Evolutionary conservation across 345 rosid species (phyloP), one percentile per base, ranked within the genome.

Genomic region (Moricandia moricandioides): DNA sequence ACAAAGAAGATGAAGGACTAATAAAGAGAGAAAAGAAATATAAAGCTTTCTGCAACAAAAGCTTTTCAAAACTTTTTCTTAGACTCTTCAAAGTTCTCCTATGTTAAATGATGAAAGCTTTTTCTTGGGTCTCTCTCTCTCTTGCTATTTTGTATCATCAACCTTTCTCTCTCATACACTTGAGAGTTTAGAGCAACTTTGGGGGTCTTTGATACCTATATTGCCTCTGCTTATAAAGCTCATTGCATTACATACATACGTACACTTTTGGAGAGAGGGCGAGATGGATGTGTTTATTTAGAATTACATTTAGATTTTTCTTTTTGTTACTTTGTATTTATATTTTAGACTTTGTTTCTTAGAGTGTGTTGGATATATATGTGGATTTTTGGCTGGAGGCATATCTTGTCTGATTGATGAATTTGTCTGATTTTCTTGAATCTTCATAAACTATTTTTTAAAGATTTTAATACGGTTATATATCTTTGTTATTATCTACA

Each of bases 41-140:
- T 21, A 21, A 2, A 81, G 91, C 91, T 89, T 89, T 86, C 89
- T 82, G 87, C 86, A 65, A 81, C 82, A 81, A 85, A 65, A 27
- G 82, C 88, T 85, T 88, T 82, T 72, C 56, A 69, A 80, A 72
- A 80, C 85, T 84, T 88, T 81, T 79, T 75, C 68, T 61, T 65
- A 70, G 71, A 34, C 72, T 64, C 71, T 79, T 68, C 79, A 75
- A 68, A 73, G 74, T 40, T 73, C 68, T 35, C 72, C 52, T 37
- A 45, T 70, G 72, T 65, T 72, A 65, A 14, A 73, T 78, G 78
- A 73, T 78, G 74, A 67, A 61, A 73, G 78, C 74, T 78, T 68
- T 68, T 78, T 11, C 54, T 62, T 62, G 64, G 49, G 60, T 40
- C 60, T 78, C 56, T 49, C 47, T 75, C 54, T 75, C 69, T 66